Conservation (phyloP, 208 protist species). For the Borovskyia barvae region DNA sequence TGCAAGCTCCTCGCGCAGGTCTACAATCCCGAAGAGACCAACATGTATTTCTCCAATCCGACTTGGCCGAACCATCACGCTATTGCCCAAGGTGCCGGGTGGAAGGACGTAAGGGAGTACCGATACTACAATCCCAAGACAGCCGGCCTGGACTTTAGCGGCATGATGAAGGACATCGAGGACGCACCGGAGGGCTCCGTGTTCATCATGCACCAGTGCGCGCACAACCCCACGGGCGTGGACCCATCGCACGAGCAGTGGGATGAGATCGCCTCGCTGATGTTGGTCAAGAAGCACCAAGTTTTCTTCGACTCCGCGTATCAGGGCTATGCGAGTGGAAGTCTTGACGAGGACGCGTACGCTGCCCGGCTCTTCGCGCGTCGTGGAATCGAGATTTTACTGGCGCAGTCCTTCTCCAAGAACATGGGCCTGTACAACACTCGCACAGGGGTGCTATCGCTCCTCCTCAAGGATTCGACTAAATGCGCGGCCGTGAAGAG, state of each 20-base stretch:
- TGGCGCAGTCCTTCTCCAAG: conserved; percentile 97
- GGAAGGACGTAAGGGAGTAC: conserved; percentile 65
- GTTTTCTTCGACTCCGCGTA: conserved; percentile 97
- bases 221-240: conserved; percentile 99
- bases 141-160: conserved; percentile 80
- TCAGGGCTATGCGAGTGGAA: conserved; percentile 96
- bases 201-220: conserved; percentile 97
- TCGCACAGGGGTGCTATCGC: conserved; percentile 88
- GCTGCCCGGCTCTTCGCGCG: conserved; percentile 76
- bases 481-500: conserved; percentile 69
- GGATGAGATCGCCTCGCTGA: conserved; percentile 90
- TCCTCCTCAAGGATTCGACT: conserved; percentile 61
- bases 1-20: conserved; percentile 53
- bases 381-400: conserved; percentile 78
- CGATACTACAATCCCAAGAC: conserved; percentile 77
- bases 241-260: conserved; percentile 96
- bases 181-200: conserved; percentile 84
- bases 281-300: conserved; percentile 78
- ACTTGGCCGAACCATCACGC: conserved; percentile 88
- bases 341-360: conserved; percentile 93
- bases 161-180: conserved; percentile 72
- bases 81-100: conserved; percentile 62
- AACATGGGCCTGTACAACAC: conserved; percentile 98
- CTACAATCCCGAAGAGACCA: conserved; percentile 25
- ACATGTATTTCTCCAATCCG: conserved; percentile 81